Evolutionary conservation across 2,329 filamentous ascomycete genomes (phyloP).

Genomic region (Cyclaneusma minus): DNA sequence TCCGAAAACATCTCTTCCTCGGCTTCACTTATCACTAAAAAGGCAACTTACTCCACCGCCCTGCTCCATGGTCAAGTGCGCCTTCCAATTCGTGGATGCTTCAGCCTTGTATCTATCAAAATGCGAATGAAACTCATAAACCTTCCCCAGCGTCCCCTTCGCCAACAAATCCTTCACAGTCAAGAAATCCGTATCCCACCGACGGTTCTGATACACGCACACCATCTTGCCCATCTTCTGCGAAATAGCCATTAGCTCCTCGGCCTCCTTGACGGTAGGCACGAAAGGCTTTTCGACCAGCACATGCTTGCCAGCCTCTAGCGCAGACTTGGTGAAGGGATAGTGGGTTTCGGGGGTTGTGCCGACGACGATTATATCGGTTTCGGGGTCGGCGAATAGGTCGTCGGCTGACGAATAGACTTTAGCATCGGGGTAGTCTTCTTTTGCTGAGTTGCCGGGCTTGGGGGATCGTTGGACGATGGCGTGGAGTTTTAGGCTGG

Average conservation of each 20-base stretch:
- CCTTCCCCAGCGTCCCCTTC: slow-evolving; percentile 46
- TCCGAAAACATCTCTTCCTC: no score
- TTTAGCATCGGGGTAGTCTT: slow-evolving; percentile 49
- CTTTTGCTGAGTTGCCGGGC: slow-evolving; percentile 46
- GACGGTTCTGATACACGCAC: slow-evolving; percentile 33
- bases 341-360: slow-evolving; percentile 62
- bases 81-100: slow-evolving; percentile 52
- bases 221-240: slow-evolving; percentile 22
- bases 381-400: slow-evolving; percentile 45
- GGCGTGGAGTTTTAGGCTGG: slow-evolving; percentile 51
- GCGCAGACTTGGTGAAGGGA: slow-evolving; percentile 43
- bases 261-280: slow-evolving; percentile 52
- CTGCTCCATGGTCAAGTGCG: slow-evolving; percentile 35
- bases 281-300: slow-evolving; percentile 76
- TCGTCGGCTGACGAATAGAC: slow-evolving; percentile 47
- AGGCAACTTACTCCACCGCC: slow-evolving; percentile 50
- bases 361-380: slow-evolving; percentile 57
- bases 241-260: slow-evolving; percentile 33
- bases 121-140: slow-evolving; percentile 66
- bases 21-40: no score
- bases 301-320: slow-evolving; percentile 61
- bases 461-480: slow-evolving; percentile 62
- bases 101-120: slow-evolving; percentile 60
- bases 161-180: slow-evolving; percentile 48
- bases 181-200: slow-evolving; percentile 66